Evolutionary conservation across 1,139 yeast species (phyloP), one percentile per base, ranked within the genome.

Genomic region (Protomyces gravidus): DNA sequence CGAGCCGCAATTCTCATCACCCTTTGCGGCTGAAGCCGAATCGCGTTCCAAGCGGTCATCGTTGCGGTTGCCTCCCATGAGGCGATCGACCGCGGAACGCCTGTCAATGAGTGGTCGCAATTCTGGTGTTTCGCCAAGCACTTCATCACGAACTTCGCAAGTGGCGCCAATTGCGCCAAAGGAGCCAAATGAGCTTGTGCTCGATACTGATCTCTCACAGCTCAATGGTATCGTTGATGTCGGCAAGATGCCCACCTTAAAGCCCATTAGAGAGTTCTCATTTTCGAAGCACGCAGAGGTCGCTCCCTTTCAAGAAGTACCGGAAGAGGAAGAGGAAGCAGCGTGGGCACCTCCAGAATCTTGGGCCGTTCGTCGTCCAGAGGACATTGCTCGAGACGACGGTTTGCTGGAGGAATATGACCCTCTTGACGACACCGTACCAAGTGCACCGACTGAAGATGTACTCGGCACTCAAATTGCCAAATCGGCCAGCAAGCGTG

Each of bases 291-390:
- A 36, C 5, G 45, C 60, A 21, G 61, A 50, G 19, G 42, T 19
- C 17, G 52, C 21, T 46, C 53, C 42, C 36, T 23, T 47, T 42
- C 33, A 48, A 52, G 40, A 59, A 48, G 17, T 50, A 27, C 27
- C 45, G 9, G 49, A 45, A 11, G 58, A 53, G 5, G 36, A 33
- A 7, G 49, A 27, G 3, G 59, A 45, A 48, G 50, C 47, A 42
- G 55, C 48, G 2, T 64, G 65, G 63, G 50, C 61, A n/a, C 60
- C 64, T 1, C 65, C 67, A 5, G 63, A 61, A 47, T 50, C 63
- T 2, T 63, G 64, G 63, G 63, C 56, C 11, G 62, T 62, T n/a
- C 56, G 52, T 1, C 46, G 59, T 13, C 56, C 61, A 1, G 60
- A 50, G 1, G 55, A 55, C 3, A 32, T 45, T 1, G 59, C 59